phyloP scores from a whole-genome alignment of 2,329 filamentous ascomycete genomes.

The Nothophaeocryptopus gaeumannii region DNA sequence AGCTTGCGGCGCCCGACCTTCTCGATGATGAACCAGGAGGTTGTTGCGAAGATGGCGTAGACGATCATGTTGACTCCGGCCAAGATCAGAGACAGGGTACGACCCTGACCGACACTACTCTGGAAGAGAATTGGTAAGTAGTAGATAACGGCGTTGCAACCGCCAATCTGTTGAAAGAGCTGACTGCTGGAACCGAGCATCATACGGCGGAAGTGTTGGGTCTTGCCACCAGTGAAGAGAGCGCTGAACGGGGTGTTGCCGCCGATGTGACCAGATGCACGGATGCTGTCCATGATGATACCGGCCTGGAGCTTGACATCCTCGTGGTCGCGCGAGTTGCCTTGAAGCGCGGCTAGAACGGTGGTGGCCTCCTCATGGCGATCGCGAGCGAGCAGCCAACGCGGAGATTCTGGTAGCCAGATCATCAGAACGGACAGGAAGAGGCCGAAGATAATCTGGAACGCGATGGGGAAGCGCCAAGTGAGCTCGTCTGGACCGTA shows the following conservation, averaged over 20 bases:
- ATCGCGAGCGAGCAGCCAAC: conserved; percentile 46
- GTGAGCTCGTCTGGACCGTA: conserved; percentile 37
- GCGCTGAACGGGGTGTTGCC: conserved; percentile 49
- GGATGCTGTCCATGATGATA: conserved; percentile 16
- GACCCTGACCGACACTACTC: conserved; percentile 50
- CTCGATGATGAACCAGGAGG: conserved; percentile 65
- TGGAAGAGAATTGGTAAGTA: conserved; percentile 43
- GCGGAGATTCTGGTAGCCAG: conserved; percentile 45
- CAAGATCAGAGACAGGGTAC: conserved; percentile 44
- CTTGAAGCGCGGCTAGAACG: conserved; percentile 52
- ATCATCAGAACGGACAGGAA: conserved; percentile 45
- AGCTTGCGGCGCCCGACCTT: conserved; percentile 52
- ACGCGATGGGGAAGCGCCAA: conserved; percentile 55
- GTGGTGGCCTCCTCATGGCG: conserved; percentile 47
- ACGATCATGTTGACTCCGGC: conserved; percentile 25
- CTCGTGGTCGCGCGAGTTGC: conserved; percentile 49
- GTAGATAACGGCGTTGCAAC: conserved; percentile 50
- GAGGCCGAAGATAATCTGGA: conserved; percentile 51
- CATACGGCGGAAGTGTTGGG: conserved; percentile 64
- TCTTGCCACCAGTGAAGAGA: conserved; percentile 60
- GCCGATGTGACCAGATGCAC: conserved; percentile 31
- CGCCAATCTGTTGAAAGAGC: conserved; percentile 61
- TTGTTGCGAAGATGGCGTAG: conserved; percentile 33
- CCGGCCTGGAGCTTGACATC: conserved; percentile 55
- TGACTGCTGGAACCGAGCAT: conserved; percentile 59